Base-by-base conservation (phyloP, 2,329 filamentous ascomycete genomes). In the Phialocephala sp. region DNA sequence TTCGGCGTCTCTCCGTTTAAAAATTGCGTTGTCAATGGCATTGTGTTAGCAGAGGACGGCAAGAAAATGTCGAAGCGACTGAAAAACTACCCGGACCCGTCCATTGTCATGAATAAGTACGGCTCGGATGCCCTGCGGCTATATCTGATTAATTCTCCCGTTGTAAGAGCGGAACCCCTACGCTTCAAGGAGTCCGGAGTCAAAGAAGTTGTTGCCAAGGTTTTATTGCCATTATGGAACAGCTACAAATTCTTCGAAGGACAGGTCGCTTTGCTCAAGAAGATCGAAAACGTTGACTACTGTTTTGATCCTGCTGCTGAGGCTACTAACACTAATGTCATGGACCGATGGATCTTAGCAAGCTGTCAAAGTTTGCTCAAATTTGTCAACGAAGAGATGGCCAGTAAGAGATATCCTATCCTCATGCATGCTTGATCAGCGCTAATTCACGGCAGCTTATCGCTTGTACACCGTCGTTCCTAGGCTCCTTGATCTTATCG, bases 51-150 rank as follows among this genome's bases (percentile, higher is more conserved):
- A 0, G 93, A 97, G 77, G 93, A 97, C 75, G 94, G 94, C 63
- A 97, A 97, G 84, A 98, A 98, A 84, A 98, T 98, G 94, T 97
- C 93, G 8, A 98, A 98, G 80, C 88, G 94, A 62, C 83, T 97
- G 65, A 96, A 97, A 82, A 98, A 98, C 79, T 98, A 97, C 78
- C 94, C 94, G 0, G 93, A 97, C 74, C 94, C 94, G 12, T 83
- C 82, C 64, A 81, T 93, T 60, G 87, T 98, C 71, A 95, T 97
- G 85, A 81, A 91, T 65, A 91, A 91, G 75, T 97, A 97, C 76
- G 94, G 94, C 22, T 94, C 93, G 1, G 94, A 98, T 80, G 93
- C 94, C 36, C 86, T 98, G 59, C 90, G 94, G 63, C 84, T 98
- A n/a, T 97, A 97, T 76, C 85, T 98, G 75, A 97, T 97, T 80